Conservation (phyloP, 2,329 filamentous ascomycete species). For the Chaetothyriales sp. region DNA sequence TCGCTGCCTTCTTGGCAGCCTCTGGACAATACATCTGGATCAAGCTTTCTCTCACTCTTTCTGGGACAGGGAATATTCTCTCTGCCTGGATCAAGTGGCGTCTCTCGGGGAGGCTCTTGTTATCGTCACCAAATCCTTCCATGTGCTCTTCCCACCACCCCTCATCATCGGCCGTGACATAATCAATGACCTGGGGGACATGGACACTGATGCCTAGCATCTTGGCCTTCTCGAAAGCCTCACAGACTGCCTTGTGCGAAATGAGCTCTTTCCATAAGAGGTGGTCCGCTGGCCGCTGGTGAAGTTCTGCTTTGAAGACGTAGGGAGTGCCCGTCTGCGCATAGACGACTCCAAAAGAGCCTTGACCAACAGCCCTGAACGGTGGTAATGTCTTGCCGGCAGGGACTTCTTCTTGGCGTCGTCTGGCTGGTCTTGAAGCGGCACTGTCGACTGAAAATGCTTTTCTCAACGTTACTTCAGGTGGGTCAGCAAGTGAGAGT, state of each 20-base stretch:
- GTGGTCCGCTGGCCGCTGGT: neutral
- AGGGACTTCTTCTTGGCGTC: neutral
- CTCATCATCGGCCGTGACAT: conserved; percentile 14
- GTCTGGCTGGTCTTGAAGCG: neutral
- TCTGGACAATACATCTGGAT: conserved; percentile 23
- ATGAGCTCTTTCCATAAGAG: neutral
- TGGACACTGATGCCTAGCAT: neutral
- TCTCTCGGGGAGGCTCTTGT: conserved; percentile 20
- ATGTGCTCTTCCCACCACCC: conserved; percentile 20
- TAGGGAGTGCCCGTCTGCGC: neutral
- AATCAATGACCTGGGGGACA: conserved; percentile 18
- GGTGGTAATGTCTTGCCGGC: neutral
- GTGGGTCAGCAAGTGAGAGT: neutral
- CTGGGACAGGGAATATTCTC: conserved; percentile 21
- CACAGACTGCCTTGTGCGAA: neutral
- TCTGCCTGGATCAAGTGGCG: conserved; percentile 18
- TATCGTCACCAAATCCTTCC: conserved; percentile 18
- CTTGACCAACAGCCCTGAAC: neutral
- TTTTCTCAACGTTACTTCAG: neutral
- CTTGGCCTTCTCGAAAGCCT: neutral
- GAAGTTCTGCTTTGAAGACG: neutral
- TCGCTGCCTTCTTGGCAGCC: conserved; percentile 13
- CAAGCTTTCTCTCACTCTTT: conserved; percentile 17
- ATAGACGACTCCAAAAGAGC: neutral
- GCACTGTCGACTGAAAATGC: neutral